These are phyloP conservation scores for Zalaria sp. DNA, from an alignment of 2,329 filamentous ascomycete species.

Conservation along the genomic window DNA sequence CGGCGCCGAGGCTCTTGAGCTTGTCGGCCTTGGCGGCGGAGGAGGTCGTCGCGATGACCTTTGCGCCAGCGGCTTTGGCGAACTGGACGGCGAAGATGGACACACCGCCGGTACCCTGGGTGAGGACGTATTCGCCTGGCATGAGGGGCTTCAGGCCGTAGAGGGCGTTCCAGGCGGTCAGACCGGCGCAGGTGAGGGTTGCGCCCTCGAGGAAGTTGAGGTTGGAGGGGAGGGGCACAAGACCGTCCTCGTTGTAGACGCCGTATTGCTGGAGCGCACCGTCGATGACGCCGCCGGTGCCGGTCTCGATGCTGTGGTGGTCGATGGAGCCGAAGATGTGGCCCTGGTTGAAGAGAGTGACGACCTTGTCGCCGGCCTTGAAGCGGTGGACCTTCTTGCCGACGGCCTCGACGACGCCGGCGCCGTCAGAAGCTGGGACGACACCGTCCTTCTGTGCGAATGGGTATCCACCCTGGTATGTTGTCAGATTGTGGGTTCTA, in stretches of 20 bases:
- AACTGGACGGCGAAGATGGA: constrained; percentile 51
- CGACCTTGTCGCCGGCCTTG: constrained; percentile 43
- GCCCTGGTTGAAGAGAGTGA: constrained; percentile 49
- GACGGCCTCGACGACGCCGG: constrained; percentile 36
- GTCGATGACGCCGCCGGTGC: constrained; percentile 54
- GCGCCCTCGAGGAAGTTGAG: constrained; percentile 32
- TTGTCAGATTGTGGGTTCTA: not conserved
- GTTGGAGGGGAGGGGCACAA: constrained; percentile 49
- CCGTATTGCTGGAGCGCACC: constrained; percentile 55
- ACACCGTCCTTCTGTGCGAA: constrained; percentile 26
- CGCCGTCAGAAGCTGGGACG: constrained; percentile 37
- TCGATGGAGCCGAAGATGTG: constrained; percentile 38
- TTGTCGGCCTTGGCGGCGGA: constrained; percentile 33
- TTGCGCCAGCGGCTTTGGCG: constrained; percentile 38
- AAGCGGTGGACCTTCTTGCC: constrained; percentile 43
- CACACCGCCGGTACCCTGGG: constrained; percentile 59
- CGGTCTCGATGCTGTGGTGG: constrained; percentile 28
- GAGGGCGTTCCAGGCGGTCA: constrained; percentile 39
- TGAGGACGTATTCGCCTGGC: constrained; percentile 39
- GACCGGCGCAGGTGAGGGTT: constrained; percentile 32
- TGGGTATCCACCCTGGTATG: constrained; percentile 26
- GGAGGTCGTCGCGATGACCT: constrained; percentile 44
- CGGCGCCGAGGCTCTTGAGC: constrained; percentile 38
- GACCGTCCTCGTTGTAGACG: constrained; percentile 51
- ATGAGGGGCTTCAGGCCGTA: constrained; percentile 30